Evolutionary conservation across 768 basidiomycete genomes (phyloP).

Genomic region (Leucogyrophana mollusca): DNA sequence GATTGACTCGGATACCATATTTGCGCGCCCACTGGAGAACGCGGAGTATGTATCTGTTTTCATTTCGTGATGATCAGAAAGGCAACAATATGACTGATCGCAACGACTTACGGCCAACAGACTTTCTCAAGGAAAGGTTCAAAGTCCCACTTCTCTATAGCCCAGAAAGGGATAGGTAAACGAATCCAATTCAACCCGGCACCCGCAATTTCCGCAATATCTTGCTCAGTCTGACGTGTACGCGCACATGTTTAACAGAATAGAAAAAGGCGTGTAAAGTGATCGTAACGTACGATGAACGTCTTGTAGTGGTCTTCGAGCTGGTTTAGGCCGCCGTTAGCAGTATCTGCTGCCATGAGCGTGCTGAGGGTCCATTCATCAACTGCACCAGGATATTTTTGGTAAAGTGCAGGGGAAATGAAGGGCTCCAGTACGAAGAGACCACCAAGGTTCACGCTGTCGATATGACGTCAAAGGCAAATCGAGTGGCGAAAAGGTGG

Average conservation of each 20-base stretch:
- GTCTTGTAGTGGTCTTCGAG: slow-evolving; percentile 79
- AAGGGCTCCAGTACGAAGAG: slow-evolving; percentile 80
- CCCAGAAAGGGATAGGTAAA: slow-evolving; percentile 84
- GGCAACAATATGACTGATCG: slow-evolving; percentile 1
- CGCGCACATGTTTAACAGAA: neutral
- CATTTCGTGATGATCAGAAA: neutral
- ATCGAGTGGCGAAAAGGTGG: slow-evolving; percentile 6
- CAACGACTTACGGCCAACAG: slow-evolving; percentile 62
- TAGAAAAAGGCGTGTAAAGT: neutral
- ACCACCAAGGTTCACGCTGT: slow-evolving; percentile 69
- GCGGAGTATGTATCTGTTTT: slow-evolving; percentile 73
- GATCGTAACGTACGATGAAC: slow-evolving; percentile 63
- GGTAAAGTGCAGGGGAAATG: slow-evolving; percentile 63
- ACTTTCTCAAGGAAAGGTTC: slow-evolving; percentile 78
- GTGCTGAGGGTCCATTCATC: slow-evolving; percentile 72
- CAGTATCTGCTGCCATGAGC: slow-evolving; percentile 65
- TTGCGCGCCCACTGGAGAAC: slow-evolving; percentile 83
- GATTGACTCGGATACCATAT: slow-evolving; percentile 81
- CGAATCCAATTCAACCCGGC: slow-evolving; percentile 87
- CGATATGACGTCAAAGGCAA: slow-evolving; percentile 8
- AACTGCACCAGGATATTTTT: slow-evolving; percentile 51
- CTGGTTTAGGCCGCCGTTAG: slow-evolving; percentile 59
- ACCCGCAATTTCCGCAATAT: slow-evolving; percentile 85
- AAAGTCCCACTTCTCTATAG: slow-evolving; percentile 68
- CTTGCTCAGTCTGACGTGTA: slow-evolving; percentile 70